These are phyloP conservation scores for Scutellaria barbata DNA, from an alignment of 257 asterid species.

Conservation along the genomic window DNA sequence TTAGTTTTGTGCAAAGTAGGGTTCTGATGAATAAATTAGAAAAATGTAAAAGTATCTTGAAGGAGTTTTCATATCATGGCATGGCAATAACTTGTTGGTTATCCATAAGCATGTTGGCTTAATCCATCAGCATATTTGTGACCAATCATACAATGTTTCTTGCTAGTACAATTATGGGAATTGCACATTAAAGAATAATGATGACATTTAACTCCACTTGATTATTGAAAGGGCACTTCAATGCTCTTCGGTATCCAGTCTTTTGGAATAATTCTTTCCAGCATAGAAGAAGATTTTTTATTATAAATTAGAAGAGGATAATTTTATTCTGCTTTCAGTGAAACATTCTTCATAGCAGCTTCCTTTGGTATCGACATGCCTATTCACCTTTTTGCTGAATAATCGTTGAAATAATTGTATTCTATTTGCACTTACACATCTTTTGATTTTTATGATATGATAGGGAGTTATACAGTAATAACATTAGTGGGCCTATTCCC, in stretches of 20 bases:
- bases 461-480: slow-evolving; percentile 97
- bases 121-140: neutral
- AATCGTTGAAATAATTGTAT: neutral
- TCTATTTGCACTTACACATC: slow-evolving; percentile 26
- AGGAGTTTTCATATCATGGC: neutral
- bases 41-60: neutral
- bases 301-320: neutral
- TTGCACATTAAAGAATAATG: neutral
- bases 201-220: neutral
- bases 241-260: too few species aligned
- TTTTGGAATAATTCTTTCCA: too few species aligned
- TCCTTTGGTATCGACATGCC: slow-evolving; percentile 3
- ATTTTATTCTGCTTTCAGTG: neutral
- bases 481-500: slow-evolving; percentile 85
- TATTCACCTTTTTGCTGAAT: neutral
- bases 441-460: slow-evolving; percentile 32
- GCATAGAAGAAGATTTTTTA: neutral
- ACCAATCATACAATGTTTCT: neutral
- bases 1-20: slow-evolving; percentile 1
- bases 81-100: neutral
- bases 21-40: neutral
- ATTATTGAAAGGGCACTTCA: too few species aligned
- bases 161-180: slow-evolving; percentile 4
- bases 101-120: neutral
- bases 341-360: neutral